Conservation (phyloP, 345 rosid genomes). For the Mallotus nudiflorus region DNA sequence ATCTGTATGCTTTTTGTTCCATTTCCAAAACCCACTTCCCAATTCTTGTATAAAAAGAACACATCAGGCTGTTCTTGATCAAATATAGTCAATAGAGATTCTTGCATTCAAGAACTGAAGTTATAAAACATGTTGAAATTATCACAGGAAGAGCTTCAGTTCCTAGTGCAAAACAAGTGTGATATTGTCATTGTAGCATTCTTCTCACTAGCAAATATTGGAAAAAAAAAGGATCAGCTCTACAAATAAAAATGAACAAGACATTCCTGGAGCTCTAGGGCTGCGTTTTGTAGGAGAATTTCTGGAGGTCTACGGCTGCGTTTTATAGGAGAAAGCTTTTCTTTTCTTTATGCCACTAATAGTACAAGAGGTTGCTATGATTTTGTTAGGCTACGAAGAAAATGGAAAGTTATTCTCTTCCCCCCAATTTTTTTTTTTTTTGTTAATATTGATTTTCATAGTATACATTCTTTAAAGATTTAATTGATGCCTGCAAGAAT, state of each 20-base stretch:
- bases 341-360: conserved; percentile 49
- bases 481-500: no score
- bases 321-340: conserved; percentile 47
- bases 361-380: conserved; percentile 51
- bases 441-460: no score
- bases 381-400: conserved; percentile 47
- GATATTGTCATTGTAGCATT: conserved; percentile 28
- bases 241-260: background rate
- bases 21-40: background rate
- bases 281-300: no score
- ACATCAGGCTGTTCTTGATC: background rate
- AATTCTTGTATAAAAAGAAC: background rate
- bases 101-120: no score
- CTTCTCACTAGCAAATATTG: conserved; percentile 19
- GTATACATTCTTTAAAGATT: no score
- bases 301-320: no score
- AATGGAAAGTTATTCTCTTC: conserved; percentile 35
- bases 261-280: conserved; percentile 52
- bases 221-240: conserved; percentile 17
- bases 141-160: conserved; percentile 21
- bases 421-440: background rate
- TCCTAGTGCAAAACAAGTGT: conserved; percentile 18
- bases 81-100: no score
- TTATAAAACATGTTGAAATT: background rate
- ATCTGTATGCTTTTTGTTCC: background rate